A percentile compares a stretch with the other conserved stretches of the same genome.
Evolutionary conservation across 2,329 filamentous ascomycete species (phyloP).

Genomic region (Dothideomycetes sp.): DNA sequence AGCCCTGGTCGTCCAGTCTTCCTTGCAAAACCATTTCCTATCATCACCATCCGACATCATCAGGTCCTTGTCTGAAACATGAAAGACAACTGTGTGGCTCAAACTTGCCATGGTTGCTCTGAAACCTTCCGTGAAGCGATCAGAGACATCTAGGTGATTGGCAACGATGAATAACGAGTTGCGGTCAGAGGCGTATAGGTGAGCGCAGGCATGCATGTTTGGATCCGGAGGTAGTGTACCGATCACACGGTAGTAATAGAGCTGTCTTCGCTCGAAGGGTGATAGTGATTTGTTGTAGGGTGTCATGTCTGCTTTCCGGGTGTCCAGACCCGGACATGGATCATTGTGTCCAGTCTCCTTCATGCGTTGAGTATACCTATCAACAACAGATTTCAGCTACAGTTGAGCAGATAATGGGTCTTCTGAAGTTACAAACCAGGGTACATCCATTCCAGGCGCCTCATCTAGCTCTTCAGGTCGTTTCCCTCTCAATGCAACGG

Average conservation of each 20-base stretch:
- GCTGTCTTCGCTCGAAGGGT: constrained; percentile 27
- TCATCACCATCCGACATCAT: constrained; percentile 25
- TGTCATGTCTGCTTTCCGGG: constrained; percentile 42
- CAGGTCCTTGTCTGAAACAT: constrained; percentile 29
- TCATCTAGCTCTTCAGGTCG: constrained; percentile 21
- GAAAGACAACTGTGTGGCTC: constrained; percentile 38
- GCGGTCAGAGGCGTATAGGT: constrained; percentile 46
- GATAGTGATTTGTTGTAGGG: constrained; percentile 30
- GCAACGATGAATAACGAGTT: constrained; percentile 43
- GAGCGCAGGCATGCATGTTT: constrained; percentile 47
- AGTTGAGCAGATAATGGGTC: background rate
- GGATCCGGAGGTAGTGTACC: constrained; percentile 27
- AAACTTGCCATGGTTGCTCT: constrained; percentile 30
- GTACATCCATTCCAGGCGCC: constrained; percentile 24
- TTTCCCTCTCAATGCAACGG: constrained; percentile 22
- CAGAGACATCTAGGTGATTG: constrained; percentile 34
- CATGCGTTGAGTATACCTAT: constrained; percentile 16
- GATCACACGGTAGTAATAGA: constrained; percentile 36
- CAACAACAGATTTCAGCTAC: too few relatives aligned
- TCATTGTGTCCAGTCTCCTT: constrained; percentile 26
- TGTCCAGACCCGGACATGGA: constrained; percentile 33
- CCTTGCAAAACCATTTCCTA: constrained; percentile 38
- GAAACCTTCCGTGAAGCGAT: constrained; percentile 20
- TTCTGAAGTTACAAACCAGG: constrained; percentile 17
- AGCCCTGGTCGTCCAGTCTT: constrained; percentile 34